Conservation (phyloP, 805 yeast genomes). For the Candida coquimbonensis region DNA sequence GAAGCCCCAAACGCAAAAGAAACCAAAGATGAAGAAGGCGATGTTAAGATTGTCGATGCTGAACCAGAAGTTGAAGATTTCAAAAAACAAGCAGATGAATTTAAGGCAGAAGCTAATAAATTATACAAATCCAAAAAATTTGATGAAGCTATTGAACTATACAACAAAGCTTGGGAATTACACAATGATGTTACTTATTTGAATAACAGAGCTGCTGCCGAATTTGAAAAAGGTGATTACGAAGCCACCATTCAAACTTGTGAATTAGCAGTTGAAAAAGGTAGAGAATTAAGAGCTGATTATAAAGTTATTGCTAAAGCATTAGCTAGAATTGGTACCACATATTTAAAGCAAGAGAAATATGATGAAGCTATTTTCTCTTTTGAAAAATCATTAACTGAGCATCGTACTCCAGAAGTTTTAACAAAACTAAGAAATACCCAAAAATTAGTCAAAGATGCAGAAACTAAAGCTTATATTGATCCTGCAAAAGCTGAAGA, state of each 20-base stretch:
- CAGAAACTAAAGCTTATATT: slow-evolving; percentile 71
- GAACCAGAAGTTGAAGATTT: slow-evolving; percentile 11
- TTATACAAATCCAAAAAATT: slow-evolving; percentile 82
- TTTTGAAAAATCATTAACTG: slow-evolving; percentile 90
- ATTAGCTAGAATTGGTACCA: slow-evolving; percentile 83
- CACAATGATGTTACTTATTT: slow-evolving; percentile 83
- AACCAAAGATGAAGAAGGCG: slow-evolving; percentile 32
- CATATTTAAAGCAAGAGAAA: slow-evolving; percentile 70
- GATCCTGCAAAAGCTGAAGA: slow-evolving; percentile 92
- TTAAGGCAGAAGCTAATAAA: slow-evolving; percentile 79
- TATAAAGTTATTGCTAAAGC: slow-evolving; percentile 89
- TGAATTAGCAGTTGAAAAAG: slow-evolving; percentile 76
- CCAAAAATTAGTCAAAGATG: slow-evolving; percentile 76
- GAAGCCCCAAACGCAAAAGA: slow-evolving; percentile 16
- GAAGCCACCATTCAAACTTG: slow-evolving; percentile 82
- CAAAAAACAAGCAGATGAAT: slow-evolving; percentile 52
- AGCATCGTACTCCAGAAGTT: slow-evolving; percentile 93
- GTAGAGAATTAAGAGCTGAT: slow-evolving; percentile 85
- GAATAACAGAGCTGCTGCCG: slow-evolving; percentile 97
- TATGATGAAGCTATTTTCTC: slow-evolving; percentile 63
- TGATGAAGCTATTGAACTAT: slow-evolving; percentile 85
- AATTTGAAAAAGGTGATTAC: slow-evolving; percentile 89
- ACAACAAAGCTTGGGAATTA: slow-evolving; percentile 79
- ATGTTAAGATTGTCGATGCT: slow-evolving; percentile 21
- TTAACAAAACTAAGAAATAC: slow-evolving; percentile 79